These are phyloP conservation scores for Tardiomyces digboiensis DNA, from an alignment of 1,139 yeast species.

Conservation along the genomic window DNA sequence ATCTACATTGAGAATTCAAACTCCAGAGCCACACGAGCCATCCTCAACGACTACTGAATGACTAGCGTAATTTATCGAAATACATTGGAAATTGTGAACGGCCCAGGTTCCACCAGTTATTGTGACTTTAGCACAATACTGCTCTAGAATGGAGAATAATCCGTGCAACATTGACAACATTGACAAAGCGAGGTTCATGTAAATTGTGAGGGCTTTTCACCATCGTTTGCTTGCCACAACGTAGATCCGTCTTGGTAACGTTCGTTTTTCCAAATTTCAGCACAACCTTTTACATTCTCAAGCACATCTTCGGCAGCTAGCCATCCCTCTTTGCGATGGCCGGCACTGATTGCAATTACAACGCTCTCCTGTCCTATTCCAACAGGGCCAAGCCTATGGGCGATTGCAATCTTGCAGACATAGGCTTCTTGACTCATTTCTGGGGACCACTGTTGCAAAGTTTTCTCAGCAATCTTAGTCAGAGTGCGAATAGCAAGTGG, in stretches of 20 bases:
- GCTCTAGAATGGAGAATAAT: no score
- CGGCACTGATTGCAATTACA: slow-evolving; percentile 34
- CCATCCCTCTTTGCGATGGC: slow-evolving; percentile 42
- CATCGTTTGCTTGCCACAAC: slow-evolving; percentile 33
- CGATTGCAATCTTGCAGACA: slow-evolving; percentile 27
- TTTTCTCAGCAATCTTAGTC: slow-evolving; percentile 24
- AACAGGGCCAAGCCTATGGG: slow-evolving; percentile 38
- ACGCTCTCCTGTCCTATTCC: slow-evolving; percentile 38
- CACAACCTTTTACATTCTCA: slow-evolving; percentile 33
- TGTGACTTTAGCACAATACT: no score
- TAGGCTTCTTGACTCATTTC: slow-evolving; percentile 15
- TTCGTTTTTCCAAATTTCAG: slow-evolving; percentile 43
- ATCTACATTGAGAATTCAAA: slow-evolving; percentile 1
- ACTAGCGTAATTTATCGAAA: no score
- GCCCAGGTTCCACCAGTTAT: no score
- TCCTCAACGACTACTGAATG: neutral
- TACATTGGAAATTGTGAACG: no score
- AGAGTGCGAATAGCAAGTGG: slow-evolving; percentile 32
- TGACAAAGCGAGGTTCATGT: no score
- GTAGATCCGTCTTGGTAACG: slow-evolving; percentile 30
- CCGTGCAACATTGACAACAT: no score
- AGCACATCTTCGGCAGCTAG: slow-evolving; percentile 34
- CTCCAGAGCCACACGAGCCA: neutral
- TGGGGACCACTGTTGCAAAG: slow-evolving; percentile 21
- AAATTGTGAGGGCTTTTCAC: slow-evolving; percentile 10